A percentile compares a stretch with the other conserved stretches of the same genome.
Evolutionary conservation across 148 eudicot genomes (phyloP).

Genomic region (Chenopodium quinoa): DNA sequence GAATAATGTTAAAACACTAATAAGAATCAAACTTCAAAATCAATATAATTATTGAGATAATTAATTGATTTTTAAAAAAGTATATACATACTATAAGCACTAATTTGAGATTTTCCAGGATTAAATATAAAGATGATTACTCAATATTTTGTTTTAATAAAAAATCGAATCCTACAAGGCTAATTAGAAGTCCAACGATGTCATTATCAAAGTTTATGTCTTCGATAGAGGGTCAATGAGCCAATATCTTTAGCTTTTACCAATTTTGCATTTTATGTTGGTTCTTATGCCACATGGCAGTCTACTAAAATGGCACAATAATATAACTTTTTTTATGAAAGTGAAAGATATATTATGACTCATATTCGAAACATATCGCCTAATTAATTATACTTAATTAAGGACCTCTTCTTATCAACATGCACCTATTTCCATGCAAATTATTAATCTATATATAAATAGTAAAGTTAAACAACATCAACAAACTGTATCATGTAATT

Average conservation of each 20-base stretch:
- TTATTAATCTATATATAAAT: background rate
- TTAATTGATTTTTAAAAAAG: too few relatives aligned
- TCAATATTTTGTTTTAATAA: too few relatives aligned
- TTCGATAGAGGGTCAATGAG: background rate
- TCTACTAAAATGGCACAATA: too few relatives aligned
- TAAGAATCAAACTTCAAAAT: too few relatives aligned
- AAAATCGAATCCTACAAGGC: background rate
- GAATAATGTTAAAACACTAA: too few relatives aligned
- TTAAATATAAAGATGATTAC: too few relatives aligned
- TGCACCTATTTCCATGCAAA: background rate
- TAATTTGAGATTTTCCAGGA: too few relatives aligned
- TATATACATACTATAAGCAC: too few relatives aligned
- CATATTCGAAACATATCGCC: background rate
- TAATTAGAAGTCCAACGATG: background rate
- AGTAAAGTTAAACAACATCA: background rate
- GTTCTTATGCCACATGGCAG: background rate
- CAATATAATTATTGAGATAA: too few relatives aligned
- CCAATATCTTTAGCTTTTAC: background rate
- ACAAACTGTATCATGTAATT: background rate
- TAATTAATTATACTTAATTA: too few relatives aligned
- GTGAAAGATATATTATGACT: background rate
- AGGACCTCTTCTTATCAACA: background rate
- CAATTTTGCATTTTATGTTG: background rate
- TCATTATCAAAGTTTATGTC: slow-evolving; percentile 2
- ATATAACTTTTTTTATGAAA: too few relatives aligned